Evolutionary conservation across 1,284 basidiomycete genomes (phyloP).

Genomic region (Cutaneotrichosporon spelunceum): DNA sequence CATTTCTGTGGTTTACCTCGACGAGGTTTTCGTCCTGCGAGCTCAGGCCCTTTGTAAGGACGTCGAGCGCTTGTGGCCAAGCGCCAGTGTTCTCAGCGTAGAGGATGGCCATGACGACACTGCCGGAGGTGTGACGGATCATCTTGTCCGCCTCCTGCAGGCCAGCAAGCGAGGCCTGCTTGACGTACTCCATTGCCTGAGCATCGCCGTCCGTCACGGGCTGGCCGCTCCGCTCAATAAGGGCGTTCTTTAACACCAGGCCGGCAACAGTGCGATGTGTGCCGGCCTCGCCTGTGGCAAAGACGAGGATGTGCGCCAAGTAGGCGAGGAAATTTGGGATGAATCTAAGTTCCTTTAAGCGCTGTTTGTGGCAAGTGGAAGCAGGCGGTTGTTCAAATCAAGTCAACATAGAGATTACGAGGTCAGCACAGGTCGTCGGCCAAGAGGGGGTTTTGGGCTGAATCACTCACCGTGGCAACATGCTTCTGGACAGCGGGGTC

Average conservation of each 20-base stretch:
- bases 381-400: not conserved
- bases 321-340: constrained; percentile 94
- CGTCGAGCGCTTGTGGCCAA: constrained; percentile 87
- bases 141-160: constrained; percentile 75
- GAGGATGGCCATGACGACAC: constrained; percentile 83
- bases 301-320: constrained; percentile 86
- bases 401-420: not conserved
- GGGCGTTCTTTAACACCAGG: constrained; percentile 93
- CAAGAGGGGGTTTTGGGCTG: not conserved
- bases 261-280: constrained; percentile 93
- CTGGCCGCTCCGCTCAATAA: constrained; percentile 27
- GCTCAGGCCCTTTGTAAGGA: constrained; percentile 74
- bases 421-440: not conserved
- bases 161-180: constrained; percentile 72
- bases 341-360: constrained; percentile 81
- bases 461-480: constrained; percentile 1
- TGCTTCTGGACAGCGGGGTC: constrained; percentile 50
- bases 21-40: constrained; percentile 68
- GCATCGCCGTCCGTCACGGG: constrained; percentile 32
- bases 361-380: constrained; percentile 55
- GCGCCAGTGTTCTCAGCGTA: constrained; percentile 78
- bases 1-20: constrained; percentile 63
- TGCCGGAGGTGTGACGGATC: constrained; percentile 85
- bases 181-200: constrained; percentile 69
- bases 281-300: constrained; percentile 65